Percentiles rank a stretch among this genome's conserved stretches.
Evolutionary conservation across 768 basidiomycete genomes (phyloP).

Genomic region (Tylopilus subfusipes): DNA sequence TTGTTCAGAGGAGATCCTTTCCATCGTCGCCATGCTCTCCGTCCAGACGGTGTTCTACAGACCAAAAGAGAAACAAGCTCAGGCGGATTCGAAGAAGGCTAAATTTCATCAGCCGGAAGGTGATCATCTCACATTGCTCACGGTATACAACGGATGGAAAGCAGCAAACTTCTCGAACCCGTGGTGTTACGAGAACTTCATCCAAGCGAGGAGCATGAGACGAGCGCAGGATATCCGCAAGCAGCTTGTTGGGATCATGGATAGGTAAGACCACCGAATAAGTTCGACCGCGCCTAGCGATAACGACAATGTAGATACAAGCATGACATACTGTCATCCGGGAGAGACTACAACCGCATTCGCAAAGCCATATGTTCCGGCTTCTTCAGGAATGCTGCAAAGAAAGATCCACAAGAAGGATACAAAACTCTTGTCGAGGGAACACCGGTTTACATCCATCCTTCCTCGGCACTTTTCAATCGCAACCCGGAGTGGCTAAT

Average conservation of each 20-base stretch:
- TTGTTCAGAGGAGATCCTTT: slow-evolving; percentile 97
- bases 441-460: slow-evolving; percentile 99
- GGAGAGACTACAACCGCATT: slow-evolving; percentile 87
- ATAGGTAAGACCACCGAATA: slow-evolving; percentile 58
- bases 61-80: slow-evolving; percentile 99
- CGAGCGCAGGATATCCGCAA: slow-evolving; percentile 97
- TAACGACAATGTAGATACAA: slow-evolving; percentile 64
- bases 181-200: slow-evolving; percentile 99
- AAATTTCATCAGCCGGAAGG: slow-evolving; percentile 99
- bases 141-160: slow-evolving; percentile 99
- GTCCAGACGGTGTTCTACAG: slow-evolving; percentile 97
- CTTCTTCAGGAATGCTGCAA: slow-evolving; percentile 97
- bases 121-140: slow-evolving; percentile 85
- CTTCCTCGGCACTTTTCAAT: slow-evolving; percentile 95
- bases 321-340: slow-evolving; percentile 92
- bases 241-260: slow-evolving; percentile 98
- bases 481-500: slow-evolving; percentile 94
- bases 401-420: slow-evolving; percentile 97
- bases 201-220: slow-evolving; percentile 95
- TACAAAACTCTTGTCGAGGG: slow-evolving; percentile 98
- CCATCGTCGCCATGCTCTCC: slow-evolving; percentile 95
- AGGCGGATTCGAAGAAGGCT: slow-evolving; percentile 99
- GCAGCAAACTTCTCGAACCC: slow-evolving; percentile 94
- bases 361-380: slow-evolving; percentile 96
- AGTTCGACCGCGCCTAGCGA: background rate